These are phyloP conservation scores for Aureobasidium musti DNA, from an alignment of 2,329 filamentous ascomycete genomes.

Conservation along the genomic window DNA sequence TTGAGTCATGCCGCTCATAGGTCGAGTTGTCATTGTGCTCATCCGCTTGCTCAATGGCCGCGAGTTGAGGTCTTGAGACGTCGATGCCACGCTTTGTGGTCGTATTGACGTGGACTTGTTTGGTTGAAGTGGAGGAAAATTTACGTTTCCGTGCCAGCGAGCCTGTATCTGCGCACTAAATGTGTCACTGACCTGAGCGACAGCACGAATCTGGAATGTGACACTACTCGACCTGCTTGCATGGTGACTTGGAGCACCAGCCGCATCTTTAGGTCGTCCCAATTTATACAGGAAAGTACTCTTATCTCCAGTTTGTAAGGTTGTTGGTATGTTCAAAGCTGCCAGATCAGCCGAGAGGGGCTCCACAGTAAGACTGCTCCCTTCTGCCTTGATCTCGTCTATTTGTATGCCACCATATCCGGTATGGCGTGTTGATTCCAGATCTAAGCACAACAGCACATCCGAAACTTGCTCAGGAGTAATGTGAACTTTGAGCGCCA, in stretches of 20 bases:
- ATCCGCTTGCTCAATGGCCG: slow-evolving; percentile 24
- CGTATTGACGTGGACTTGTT: not conserved
- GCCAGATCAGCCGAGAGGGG: slow-evolving; percentile 56
- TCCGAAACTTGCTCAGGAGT: slow-evolving; percentile 55
- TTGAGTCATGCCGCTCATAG: slow-evolving; percentile 18
- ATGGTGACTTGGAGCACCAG: not conserved
- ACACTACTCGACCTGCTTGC: not conserved
- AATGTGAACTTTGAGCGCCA: slow-evolving; percentile 71
- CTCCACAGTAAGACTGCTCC: slow-evolving; percentile 61
- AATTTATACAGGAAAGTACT: slow-evolving; percentile 69
- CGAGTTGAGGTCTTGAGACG: not conserved
- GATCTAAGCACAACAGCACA: slow-evolving; percentile 69
- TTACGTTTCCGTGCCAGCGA: slow-evolving; percentile 32
- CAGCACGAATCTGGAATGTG: slow-evolving; percentile 59
- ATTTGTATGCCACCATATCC: slow-evolving; percentile 63
- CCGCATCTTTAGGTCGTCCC: slow-evolving; percentile 48
- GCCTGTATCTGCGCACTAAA: slow-evolving; percentile 49
- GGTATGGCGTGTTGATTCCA: slow-evolving; percentile 72
- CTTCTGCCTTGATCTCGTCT: slow-evolving; percentile 58
- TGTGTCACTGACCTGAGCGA: slow-evolving; percentile 56
- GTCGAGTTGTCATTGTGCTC: slow-evolving; percentile 16
- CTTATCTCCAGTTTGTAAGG: slow-evolving; percentile 70
- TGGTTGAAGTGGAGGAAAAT: slow-evolving; percentile 24
- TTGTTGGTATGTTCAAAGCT: slow-evolving; percentile 48
- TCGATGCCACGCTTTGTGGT: slow-evolving; percentile 13